Evolutionary conservation across 202 grass and related monocot species (phyloP).

Genomic region (Panicum hallii): DNA sequence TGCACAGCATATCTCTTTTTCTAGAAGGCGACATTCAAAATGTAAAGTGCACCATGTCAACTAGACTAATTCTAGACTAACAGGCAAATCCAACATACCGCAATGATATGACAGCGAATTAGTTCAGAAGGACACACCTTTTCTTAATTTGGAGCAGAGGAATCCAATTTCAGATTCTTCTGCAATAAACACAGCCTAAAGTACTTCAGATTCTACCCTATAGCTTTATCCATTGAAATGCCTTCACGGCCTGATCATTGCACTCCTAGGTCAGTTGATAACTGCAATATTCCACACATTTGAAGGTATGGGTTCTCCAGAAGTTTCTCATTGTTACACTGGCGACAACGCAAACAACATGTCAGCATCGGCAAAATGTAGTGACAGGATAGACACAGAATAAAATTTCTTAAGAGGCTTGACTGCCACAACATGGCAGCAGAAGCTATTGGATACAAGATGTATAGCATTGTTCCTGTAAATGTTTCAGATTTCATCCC

Average conservation of each 20-base stretch:
- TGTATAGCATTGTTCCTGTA: slow-evolving; percentile 30
- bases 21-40: not conserved
- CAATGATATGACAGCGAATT: not conserved
- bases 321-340: slow-evolving; percentile 99
- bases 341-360: slow-evolving; percentile 34
- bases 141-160: slow-evolving; percentile 40
- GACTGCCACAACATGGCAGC: slow-evolving; percentile 24
- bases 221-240: slow-evolving; percentile 40
- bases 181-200: slow-evolving; percentile 46
- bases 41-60: slow-evolving; percentile 10
- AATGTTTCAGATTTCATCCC: slow-evolving; percentile 16
- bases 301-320: slow-evolving; percentile 99
- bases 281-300: slow-evolving; percentile 93
- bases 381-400: slow-evolving; percentile 26
- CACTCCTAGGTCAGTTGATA: slow-evolving; percentile 86
- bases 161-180: slow-evolving; percentile 43
- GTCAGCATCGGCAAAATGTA: slow-evolving; percentile 52
- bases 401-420: slow-evolving; percentile 18
- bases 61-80: slow-evolving; percentile 19
- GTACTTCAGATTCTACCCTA: slow-evolving; percentile 37
- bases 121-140: slow-evolving; percentile 37
- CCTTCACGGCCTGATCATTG: slow-evolving; percentile 46
- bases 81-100: slow-evolving; percentile 1
- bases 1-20: not conserved
- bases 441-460: slow-evolving; percentile 28